These are phyloP conservation scores for Metschnikowia koreensis DNA, from an alignment of 805 yeast species.

Conservation along the genomic window DNA sequence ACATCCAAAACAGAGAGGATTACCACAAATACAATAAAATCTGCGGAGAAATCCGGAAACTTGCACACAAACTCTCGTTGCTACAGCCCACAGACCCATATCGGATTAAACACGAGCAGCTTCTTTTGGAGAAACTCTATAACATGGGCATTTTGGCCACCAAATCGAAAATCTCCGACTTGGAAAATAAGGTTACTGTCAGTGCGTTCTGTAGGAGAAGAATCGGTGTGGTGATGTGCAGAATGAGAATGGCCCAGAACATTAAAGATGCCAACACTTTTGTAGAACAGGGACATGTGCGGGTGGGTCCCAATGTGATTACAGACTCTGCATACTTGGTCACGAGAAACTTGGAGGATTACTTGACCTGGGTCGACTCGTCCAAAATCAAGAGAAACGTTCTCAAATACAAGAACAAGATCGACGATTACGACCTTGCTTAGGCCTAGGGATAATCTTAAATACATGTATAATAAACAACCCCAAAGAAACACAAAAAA, in stretches of 20 bases:
- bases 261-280: conserved; percentile 85
- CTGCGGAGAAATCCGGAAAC: conserved; percentile 86
- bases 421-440: conserved; percentile 59
- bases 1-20: conserved; percentile 91
- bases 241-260: conserved; percentile 90
- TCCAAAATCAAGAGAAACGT: conserved; percentile 90
- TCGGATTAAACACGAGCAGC: conserved; percentile 83
- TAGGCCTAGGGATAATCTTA: conserved; percentile 13
- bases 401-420: conserved; percentile 76
- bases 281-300: conserved; percentile 94
- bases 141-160: conserved; percentile 86
- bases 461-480: neutral
- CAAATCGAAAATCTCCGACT: conserved; percentile 85
- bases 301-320: conserved; percentile 94
- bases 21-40: conserved; percentile 90
- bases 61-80: conserved; percentile 82
- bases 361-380: conserved; percentile 95
- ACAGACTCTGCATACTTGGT: conserved; percentile 95
- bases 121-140: conserved; percentile 81
- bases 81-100: conserved; percentile 85
- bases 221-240: conserved; percentile 90
- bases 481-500: neutral
- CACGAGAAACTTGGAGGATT: conserved; percentile 92
- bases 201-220: conserved; percentile 91
- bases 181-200: conserved; percentile 89